Base-by-base conservation (phyloP, 257 asterid genomes). In the Primulina tabacum region DNA sequence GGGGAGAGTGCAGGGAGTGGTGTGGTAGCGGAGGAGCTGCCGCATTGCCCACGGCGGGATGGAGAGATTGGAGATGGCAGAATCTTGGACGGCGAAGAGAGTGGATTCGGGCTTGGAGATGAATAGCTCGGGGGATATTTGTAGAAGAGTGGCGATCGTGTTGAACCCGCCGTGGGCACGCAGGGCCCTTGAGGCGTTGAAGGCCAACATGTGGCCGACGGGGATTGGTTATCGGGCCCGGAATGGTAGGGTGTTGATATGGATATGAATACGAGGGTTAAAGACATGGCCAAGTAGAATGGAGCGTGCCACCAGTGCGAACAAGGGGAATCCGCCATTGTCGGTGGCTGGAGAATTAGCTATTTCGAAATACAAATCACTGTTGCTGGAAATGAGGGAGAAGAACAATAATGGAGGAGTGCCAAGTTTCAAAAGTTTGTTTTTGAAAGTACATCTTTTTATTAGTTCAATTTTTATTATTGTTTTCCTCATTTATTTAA, bases 71-170 rank as follows among this genome's bases (percentile, higher is more conserved):
- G 89, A 82, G 33, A 92, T 50, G 58, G 86, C 86, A 47, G 96
- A 78, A 71, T 92, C 95, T 60, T 75, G 95, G 70, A 88, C 73
- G 7, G 97, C 95, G 75, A 88, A 90, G 30, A 90, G 18, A 71
- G 95, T 90, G 70, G 90, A 76, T 17, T 82, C 73, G 12, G 80
- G 78, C 11, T 80, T 76, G 37, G 87, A 70, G 81, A 89, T 66
- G 80, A 87, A 91, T 80, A 91, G 82, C 5, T 86, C 95, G 37
- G 96, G 95, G 3, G 96, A 84, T 81, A 87, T 75, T 65, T 84
- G 97, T 66, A 89, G 87, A 61, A 89, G 91, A 68, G 95, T 81
- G 76, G 96, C 95, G 77, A 77, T 73, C 43, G 78, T 75, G 52
- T 85, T 84, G 87, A 81, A 91, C 26, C 86, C 85, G 63, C 95